Base-by-base conservation (phyloP, 768 basidiomycete species). In the Leccinum obscurum region DNA sequence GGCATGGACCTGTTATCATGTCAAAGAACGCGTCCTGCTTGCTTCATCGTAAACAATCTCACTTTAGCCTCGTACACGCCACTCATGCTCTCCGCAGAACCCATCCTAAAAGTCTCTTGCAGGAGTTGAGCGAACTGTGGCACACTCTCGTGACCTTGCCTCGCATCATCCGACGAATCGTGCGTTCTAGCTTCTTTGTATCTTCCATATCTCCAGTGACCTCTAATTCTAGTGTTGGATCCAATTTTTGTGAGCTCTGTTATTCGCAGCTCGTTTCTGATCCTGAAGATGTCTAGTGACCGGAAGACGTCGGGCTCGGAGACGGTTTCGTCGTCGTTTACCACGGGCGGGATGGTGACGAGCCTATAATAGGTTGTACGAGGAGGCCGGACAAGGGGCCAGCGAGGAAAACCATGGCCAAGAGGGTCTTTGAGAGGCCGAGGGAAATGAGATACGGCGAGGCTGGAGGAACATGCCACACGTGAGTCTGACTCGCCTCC, bases 361-460 rank as follows among this genome's bases (percentile, higher is more conserved):
- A 62, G 84, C 93, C 92, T 66, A 96, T 92, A 48, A 95, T 71
- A 1, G 95, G 96, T 69, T 98, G 95, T 64, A 96, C 89, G 51
- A 98, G 78, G 22, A 98, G 82, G 2, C 95, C 95, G 1, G 90
- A 93, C 7, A 95, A 77, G 2, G 93, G 95, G 0, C 95, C 95
- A 2, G 95, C 95, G 50, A 96, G 81, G 71, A 98, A 95, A 14
- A 97, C 95, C 22, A 93, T 80, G 1, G 94, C 89, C 86, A 97
- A 93, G 61, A 82, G 80, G 3, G 90, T 88, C 74, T 93, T 95
- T 2, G 89, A 85, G 13, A 97, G 77, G 14, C 95, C 95, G 0
- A 97, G 85, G 0, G 93, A 92, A 56, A 95, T 80, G 3, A 98
- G 82, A 74, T 96, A 98, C 0, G 95, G 95, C 0, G 94, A 86